Percentiles rank a stretch among this genome's conserved stretches.
Evolutionary conservation across 1,284 basidiomycete genomes (phyloP).

Genomic region (Ustilago cynodontis): DNA sequence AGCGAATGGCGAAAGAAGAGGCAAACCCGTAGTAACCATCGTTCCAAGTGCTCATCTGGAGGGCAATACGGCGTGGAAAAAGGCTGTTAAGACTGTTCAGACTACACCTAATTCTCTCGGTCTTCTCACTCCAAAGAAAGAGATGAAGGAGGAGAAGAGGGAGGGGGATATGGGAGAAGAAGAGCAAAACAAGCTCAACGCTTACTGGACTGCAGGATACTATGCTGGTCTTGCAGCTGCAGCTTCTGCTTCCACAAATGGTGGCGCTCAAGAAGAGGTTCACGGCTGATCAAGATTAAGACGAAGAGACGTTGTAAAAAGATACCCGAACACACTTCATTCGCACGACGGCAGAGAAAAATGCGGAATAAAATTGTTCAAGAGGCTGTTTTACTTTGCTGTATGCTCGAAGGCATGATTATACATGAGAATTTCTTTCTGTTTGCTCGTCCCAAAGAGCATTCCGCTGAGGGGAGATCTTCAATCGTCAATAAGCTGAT

Average conservation of each 20-base stretch:
- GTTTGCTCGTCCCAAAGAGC: too few species aligned
- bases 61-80: conserved; percentile 37
- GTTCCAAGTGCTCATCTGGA: conserved; percentile 22
- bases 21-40: conserved; percentile 16
- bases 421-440: too few species aligned
- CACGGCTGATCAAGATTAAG: background rate
- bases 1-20: background rate
- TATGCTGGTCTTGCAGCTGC: conserved; percentile 16
- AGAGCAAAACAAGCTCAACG: background rate
- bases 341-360: background rate
- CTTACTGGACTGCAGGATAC: conserved; percentile 30
- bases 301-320: too few species aligned
- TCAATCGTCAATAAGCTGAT: conserved; percentile 41
- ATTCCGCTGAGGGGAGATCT: too few species aligned
- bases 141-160: background rate
- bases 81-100: conserved; percentile 32
- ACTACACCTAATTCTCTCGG: conserved; percentile 31
- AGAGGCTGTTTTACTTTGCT: background rate
- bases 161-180: too few species aligned
- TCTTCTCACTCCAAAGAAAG: background rate
- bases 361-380: background rate
- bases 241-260: background rate
- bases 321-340: background rate
- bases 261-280: background rate
- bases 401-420: too few species aligned